These are phyloP conservation scores for Ogataea allantospora DNA, from an alignment of 805 yeast species.

Conservation along the genomic window DNA sequence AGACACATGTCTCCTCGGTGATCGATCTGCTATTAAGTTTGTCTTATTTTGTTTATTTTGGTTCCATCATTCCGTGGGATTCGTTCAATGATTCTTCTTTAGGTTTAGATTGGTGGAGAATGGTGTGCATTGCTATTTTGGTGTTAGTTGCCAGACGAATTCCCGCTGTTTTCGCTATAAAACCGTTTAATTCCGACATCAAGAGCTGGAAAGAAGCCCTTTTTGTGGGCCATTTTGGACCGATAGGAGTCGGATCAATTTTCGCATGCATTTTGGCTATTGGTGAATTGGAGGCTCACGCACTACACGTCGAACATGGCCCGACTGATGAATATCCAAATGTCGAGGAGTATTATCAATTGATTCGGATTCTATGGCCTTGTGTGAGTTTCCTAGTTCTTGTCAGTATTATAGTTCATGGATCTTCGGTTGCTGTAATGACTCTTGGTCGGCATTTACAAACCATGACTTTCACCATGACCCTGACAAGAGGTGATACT, in stretches of 20 bases:
- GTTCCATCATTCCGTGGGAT: slow-evolving; percentile 70
- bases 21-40: slow-evolving; percentile 64
- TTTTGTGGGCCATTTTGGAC: slow-evolving; percentile 75
- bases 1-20: slow-evolving; percentile 62
- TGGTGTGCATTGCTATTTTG: slow-evolving; percentile 50
- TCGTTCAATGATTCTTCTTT: slow-evolving; percentile 46
- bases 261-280: slow-evolving; percentile 36
- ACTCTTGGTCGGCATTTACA: slow-evolving; percentile 82
- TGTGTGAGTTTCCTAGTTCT: slow-evolving; percentile 51
- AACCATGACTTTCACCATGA: slow-evolving; percentile 89
- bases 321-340: slow-evolving; percentile 33
- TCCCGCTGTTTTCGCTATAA: slow-evolving; percentile 54
- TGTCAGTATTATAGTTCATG: slow-evolving; percentile 58
- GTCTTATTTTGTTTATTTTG: slow-evolving; percentile 67
- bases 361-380: slow-evolving; percentile 46
- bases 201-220: slow-evolving; percentile 65
- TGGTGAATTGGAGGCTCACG: slow-evolving; percentile 36
- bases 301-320: slow-evolving; percentile 36
- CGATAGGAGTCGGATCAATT: slow-evolving; percentile 54
- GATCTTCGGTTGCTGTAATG: slow-evolving; percentile 56
- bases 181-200: slow-evolving; percentile 60
- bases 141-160: slow-evolving; percentile 50
- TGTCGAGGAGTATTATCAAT: slow-evolving; percentile 27
- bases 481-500: slow-evolving; percentile 70
- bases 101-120: slow-evolving; percentile 53